Base-by-base conservation (phyloP, 768 basidiomycete species). In the Tulasnella sp. region DNA sequence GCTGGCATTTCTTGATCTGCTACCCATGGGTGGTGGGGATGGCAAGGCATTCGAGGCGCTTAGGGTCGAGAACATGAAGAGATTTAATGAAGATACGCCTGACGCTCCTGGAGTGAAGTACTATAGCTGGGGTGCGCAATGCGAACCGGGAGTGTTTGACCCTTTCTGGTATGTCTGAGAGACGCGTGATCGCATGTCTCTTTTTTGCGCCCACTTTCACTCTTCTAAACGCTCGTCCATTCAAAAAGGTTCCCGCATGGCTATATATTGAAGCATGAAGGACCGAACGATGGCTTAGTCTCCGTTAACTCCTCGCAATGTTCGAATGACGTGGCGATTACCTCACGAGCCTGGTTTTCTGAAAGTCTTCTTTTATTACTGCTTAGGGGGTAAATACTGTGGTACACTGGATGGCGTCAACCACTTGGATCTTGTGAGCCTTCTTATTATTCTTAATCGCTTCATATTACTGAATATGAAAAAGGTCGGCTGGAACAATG, bases 71-170 rank as follows among this genome's bases (percentile, higher is more conserved):
- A 83, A 81, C 62, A 99, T 98, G 94, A 78, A 77, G 34, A 71
- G 77, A 52, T 99, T 99, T 73, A 99, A 99, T 67, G 80, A 85
- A 58, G 77, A 84, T 34, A 89, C 89, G 0, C 86, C 88, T 0
- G 84, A 98, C 65, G 78, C 84, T 0, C 75, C 79, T 1, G 80
- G 79, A 22, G 85, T 98, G 55, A 78, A 80, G 63, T 99, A 99
- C 70, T 94, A 88, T 65, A 92, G 88, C 66, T 99, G 92, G 89
- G 96, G 96, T 10, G 96, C 96, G 2, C 77, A 78, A 11, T 92
- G 92, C 67, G 80, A 85, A 15, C 94, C 96, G 4, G 87, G 88
- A 0, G 71, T 94, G 49, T 82, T 98, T 46, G 93, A 98, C 70
- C 87, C 91, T 0, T 96, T 88, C 82, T 86, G 85, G 73, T 70